phyloP scores from a whole-genome alignment of 106 monocot genomes.

The Dendrobium nobile region DNA sequence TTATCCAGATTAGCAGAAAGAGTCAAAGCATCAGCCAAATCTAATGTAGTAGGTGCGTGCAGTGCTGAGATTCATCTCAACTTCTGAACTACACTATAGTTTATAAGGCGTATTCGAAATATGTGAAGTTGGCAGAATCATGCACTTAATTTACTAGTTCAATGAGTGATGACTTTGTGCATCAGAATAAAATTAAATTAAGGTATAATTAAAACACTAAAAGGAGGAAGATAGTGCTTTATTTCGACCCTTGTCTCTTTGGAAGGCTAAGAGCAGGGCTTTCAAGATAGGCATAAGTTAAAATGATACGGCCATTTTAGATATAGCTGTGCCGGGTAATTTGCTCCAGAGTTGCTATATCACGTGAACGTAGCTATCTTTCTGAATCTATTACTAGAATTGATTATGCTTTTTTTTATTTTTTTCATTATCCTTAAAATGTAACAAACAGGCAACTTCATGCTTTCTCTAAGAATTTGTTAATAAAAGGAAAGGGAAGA shows the following conservation, averaged over 20 bases:
- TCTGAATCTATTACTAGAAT: not conserved
- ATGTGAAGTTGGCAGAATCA: not conserved
- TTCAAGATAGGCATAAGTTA: not conserved
- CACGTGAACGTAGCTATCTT: not conserved
- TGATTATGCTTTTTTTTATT: not conserved
- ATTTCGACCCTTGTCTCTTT: not conserved
- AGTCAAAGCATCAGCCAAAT: not conserved
- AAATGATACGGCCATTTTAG: not conserved
- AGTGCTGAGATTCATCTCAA: not conserved
- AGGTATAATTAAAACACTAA: not conserved
- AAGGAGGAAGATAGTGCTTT: not conserved
- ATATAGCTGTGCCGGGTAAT: not conserved
- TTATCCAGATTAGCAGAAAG: conserved; percentile 8
- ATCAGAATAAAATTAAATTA: not conserved
- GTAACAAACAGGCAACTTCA: not conserved
- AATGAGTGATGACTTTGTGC: not conserved
- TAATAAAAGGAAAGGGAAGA: not conserved
- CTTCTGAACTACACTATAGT: not conserved
- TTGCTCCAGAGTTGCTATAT: not conserved
- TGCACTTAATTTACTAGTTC: not conserved
- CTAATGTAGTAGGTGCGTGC: conserved; percentile 14
- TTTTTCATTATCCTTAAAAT: not conserved
- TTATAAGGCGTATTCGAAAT: not conserved
- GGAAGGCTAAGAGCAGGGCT: not conserved
- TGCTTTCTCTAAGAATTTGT: not conserved